A percentile compares a stretch with the other conserved stretches of the same genome.
Conservation (phyloP, 371 early-diverging fungal genomes). For the Apophysomyces trapeziformis region DNA sequence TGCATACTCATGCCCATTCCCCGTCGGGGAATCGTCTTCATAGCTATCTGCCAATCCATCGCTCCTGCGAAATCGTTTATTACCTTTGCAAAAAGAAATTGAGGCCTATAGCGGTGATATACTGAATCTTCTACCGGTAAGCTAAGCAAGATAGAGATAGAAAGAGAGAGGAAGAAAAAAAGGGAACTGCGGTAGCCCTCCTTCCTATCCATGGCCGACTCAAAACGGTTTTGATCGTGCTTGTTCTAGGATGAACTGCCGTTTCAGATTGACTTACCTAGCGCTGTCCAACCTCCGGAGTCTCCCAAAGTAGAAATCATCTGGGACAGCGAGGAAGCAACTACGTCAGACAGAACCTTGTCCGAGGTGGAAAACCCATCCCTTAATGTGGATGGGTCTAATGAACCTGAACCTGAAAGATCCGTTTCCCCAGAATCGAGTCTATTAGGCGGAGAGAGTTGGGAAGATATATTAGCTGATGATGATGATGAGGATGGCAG, state of each 20-base stretch:
- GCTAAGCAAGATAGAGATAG: no score
- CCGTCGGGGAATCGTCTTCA: no score
- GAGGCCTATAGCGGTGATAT: constrained; percentile 10
- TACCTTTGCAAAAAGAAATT: constrained; percentile 14
- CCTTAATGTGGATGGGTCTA: not conserved
- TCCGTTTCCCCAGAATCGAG: constrained; percentile 15
- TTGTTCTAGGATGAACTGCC: constrained; percentile 1
- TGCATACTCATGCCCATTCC: not conserved
- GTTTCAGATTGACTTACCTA: constrained; percentile 2
- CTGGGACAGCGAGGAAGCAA: no score
- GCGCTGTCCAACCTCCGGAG: no score
- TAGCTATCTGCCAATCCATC: constrained; percentile 15
- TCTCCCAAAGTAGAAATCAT: no score
- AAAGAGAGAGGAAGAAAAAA: no score
- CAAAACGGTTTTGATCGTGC: no score
- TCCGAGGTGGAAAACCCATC: no score
- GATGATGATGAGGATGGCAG: not conserved
- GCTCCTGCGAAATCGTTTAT: not conserved
- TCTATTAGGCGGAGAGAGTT: constrained; percentile 12
- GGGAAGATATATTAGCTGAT: not conserved
- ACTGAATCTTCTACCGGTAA: constrained; percentile 18
- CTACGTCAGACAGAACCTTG: no score
- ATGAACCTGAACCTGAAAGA: not conserved
- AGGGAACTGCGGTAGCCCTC: no score
- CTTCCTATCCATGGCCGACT: no score